Conservation (phyloP, 495 filamentous ascomycete genomes). For the Xylaria telfairii region DNA sequence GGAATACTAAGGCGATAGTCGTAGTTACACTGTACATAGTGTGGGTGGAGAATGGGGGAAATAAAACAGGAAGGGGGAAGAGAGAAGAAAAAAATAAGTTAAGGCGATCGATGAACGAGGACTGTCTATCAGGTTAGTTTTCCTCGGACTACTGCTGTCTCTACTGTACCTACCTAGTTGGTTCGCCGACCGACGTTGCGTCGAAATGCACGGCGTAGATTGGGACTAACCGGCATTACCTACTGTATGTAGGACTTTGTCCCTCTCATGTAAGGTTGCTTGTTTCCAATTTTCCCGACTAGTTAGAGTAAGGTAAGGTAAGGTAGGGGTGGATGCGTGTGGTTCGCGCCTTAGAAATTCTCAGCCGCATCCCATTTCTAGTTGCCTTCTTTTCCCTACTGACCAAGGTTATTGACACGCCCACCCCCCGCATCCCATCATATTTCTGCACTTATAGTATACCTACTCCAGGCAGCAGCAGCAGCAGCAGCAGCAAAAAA, state of each 20-base stretch:
- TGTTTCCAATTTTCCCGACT: neutral
- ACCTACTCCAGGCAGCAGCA: conserved; percentile 17
- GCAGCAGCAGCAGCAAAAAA: too few species aligned
- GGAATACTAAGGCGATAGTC: neutral
- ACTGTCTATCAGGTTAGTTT: too few species aligned
- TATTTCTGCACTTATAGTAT: conserved; percentile 14
- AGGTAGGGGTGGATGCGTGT: neutral
- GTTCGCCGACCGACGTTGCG: neutral
- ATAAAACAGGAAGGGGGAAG: neutral
- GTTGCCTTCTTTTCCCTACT: conserved; percentile 19
- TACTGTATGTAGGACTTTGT: neutral
- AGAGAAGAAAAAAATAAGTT: neutral
- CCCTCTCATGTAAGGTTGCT: neutral
- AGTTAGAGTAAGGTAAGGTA: neutral
- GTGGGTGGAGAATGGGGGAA: neutral
- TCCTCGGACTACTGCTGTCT: too few species aligned
- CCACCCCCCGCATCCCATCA: neutral
- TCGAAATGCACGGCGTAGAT: neutral
- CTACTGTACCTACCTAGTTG: neutral
- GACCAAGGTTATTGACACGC: too few species aligned
- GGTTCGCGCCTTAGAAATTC: conserved; percentile 10
- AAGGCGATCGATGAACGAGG: too few species aligned
- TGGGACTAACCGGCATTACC: neutral
- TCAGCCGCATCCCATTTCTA: conserved; percentile 18
- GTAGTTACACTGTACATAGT: neutral